A percentile compares a stretch with the other conserved stretches of the same genome.
These are phyloP conservation scores for Meira nashicola DNA, from an alignment of 1,284 basidiomycete species.

Conservation along the genomic window DNA sequence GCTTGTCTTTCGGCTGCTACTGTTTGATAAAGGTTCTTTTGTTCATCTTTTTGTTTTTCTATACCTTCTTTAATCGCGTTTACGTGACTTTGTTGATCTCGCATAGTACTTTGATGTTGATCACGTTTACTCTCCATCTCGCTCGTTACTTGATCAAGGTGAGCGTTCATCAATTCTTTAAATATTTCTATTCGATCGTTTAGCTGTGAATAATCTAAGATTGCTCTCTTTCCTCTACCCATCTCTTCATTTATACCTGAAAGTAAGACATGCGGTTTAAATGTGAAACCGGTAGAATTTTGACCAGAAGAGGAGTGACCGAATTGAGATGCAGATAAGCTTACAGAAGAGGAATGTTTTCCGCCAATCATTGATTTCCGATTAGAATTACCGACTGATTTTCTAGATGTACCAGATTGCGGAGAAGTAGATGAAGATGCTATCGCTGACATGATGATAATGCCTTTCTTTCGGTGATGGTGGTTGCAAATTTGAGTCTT, in stretches of 20 bases:
- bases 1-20: constrained; percentile 11
- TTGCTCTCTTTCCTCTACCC: constrained; percentile 8
- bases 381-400: too few relatives aligned
- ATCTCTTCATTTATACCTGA: not conserved
- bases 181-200: not conserved
- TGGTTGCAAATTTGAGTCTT: too few relatives aligned
- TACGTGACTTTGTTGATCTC: not conserved
- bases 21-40: not conserved
- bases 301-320: too few relatives aligned
- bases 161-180: not conserved
- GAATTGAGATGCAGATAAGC: too few relatives aligned
- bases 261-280: not conserved
- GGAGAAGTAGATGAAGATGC: too few relatives aligned
- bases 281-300: not conserved
- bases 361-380: too few relatives aligned
- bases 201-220: constrained; percentile 3
- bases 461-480: too few relatives aligned
- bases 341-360: too few relatives aligned
- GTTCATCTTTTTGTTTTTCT: not conserved
- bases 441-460: too few relatives aligned
- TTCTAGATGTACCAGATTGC: too few relatives aligned
- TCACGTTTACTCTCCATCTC: not conserved
- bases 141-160: not conserved
- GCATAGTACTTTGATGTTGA: not conserved
- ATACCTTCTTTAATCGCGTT: not conserved